These are phyloP conservation scores for Onygenales sp. DNA, from an alignment of 2,329 filamentous ascomycete genomes.

Conservation along the genomic window DNA sequence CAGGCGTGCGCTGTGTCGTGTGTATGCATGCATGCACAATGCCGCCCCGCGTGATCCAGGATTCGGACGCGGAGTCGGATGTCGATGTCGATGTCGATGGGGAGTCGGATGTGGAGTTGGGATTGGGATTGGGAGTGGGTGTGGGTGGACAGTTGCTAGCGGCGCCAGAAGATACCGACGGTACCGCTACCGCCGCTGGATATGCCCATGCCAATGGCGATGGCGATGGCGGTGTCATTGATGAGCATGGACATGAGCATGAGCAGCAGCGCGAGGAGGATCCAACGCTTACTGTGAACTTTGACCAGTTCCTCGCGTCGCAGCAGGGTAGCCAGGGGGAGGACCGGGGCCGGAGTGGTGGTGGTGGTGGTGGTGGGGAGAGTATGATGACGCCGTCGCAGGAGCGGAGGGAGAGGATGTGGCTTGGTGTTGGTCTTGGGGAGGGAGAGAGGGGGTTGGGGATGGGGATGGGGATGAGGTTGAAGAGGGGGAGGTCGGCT, in stretches of 20 bases:
- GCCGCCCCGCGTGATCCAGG: conserved; percentile 31
- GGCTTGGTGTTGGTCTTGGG: conserved; percentile 17
- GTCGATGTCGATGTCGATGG: conserved; percentile 21
- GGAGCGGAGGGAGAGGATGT: conserved; percentile 24
- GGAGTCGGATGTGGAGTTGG: conserved; percentile 5
- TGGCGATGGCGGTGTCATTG: neutral
- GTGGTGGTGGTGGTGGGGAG: neutral
- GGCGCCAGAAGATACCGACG: too few relatives aligned
- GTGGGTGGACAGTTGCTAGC: too few relatives aligned
- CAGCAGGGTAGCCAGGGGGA: conserved; percentile 19
- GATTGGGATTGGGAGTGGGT: too few relatives aligned
- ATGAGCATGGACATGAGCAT: neutral
- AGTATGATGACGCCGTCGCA: conserved; percentile 20
- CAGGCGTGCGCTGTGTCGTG: neutral
- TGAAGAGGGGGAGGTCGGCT: conserved; percentile 14
- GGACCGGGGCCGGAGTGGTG: neutral
- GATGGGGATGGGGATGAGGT: neutral
- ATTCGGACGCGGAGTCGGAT: conserved; percentile 33
- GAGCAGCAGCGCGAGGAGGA: conserved; percentile 1
- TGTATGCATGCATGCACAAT: conserved; percentile 15
- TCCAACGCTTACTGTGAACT: conserved; percentile 23
- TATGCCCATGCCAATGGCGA: neutral
- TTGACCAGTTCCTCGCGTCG: conserved; percentile 25
- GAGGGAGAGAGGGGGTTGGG: conserved; percentile 16
- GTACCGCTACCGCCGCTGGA: neutral